Conservation (phyloP, 257 asterid species). For the Solanum dulcamara region DNA sequence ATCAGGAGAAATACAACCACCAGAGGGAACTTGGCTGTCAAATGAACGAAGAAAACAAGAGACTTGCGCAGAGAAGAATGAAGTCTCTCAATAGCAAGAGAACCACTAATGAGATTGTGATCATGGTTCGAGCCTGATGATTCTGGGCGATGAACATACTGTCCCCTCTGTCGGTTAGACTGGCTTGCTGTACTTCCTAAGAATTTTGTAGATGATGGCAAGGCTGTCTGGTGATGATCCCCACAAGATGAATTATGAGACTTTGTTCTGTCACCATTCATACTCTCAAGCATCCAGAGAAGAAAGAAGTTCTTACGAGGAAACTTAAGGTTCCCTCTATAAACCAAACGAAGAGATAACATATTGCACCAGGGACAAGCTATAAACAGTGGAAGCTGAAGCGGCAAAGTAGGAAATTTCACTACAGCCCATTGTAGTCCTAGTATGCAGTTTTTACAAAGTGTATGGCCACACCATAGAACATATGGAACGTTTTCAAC, state of each 20-base stretch:
- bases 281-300: conserved; percentile 96
- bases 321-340: conserved; percentile 61
- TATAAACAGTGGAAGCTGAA: conserved; percentile 85
- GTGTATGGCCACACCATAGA: conserved; percentile 95
- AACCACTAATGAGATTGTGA: conserved; percentile 11
- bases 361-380: conserved; percentile 96
- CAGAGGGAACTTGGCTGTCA: conserved; percentile 82
- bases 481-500: conserved; percentile 89
- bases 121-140: conserved; percentile 32
- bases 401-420: conserved; percentile 59
- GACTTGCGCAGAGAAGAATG: conserved; percentile 47
- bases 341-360: conserved; percentile 67
- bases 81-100: conserved; percentile 43
- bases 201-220: conserved; percentile 33
- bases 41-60: conserved; percentile 55
- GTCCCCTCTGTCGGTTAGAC: conserved; percentile 27
- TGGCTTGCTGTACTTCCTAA: conserved; percentile 19
- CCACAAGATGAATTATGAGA: conserved; percentile 42
- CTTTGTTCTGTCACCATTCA: conserved; percentile 75
- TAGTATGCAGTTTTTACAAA: conserved; percentile 88
- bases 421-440: conserved; percentile 90
- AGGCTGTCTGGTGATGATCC: conserved; percentile 40
- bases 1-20: conserved; percentile 71
- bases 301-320: conserved; percentile 94
- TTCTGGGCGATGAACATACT: conserved; percentile 20